Percentiles rank a stretch among this genome's conserved stretches.
These are phyloP conservation scores for Aspergillus ostianus DNA, from an alignment of 495 filamentous ascomycete species.

Conservation along the genomic window DNA sequence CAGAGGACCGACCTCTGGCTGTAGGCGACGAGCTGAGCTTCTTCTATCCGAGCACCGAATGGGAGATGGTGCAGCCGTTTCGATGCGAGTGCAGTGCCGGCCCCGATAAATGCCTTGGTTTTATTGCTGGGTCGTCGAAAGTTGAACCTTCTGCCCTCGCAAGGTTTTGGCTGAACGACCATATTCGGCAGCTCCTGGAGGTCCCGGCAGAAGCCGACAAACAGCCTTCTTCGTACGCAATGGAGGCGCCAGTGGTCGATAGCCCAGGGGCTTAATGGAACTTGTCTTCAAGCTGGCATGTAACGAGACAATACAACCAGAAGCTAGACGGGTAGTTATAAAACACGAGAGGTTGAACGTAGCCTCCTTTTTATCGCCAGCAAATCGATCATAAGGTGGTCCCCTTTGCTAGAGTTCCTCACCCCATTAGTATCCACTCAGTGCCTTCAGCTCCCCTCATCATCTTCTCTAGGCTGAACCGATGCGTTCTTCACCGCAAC, in stretches of 20 bases:
- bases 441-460: no score
- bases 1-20: constrained; percentile 7
- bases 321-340: neutral
- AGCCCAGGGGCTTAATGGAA: neutral
- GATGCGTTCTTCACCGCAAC: no score
- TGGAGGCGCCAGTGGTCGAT: neutral
- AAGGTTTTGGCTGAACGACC: constrained; percentile 12
- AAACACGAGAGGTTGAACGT: no score
- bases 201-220: neutral
- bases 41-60: constrained; percentile 15
- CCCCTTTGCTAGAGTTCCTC: no score
- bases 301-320: neutral
- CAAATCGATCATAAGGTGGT: no score
- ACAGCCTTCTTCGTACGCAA: neutral
- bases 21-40: constrained; percentile 9
- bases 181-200: constrained; percentile 7
- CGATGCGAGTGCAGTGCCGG: constrained; percentile 9
- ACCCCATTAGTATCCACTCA: no score
- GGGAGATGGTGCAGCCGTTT: constrained; percentile 11
- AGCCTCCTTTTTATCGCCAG: no score
- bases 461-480: no score
- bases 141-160: neutral
- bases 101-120: neutral
- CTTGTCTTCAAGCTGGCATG: neutral
- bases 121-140: constrained; percentile 2